These are phyloP conservation scores for Taphrina deformans DNA, from an alignment of 1,139 yeast genomes.

Conservation along the genomic window DNA sequence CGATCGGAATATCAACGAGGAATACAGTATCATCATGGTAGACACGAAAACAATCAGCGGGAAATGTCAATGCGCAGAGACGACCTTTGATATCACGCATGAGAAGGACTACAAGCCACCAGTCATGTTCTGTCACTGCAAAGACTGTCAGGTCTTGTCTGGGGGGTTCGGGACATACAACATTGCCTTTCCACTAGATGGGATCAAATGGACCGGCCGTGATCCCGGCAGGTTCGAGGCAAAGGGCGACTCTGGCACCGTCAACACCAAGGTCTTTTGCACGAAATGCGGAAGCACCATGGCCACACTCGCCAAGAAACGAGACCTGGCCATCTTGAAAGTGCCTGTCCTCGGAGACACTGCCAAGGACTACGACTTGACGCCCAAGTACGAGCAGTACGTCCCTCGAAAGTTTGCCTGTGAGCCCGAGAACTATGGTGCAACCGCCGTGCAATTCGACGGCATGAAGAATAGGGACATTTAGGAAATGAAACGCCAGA, in stretches of 20 bases:
- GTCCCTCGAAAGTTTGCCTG: slow-evolving; percentile 14
- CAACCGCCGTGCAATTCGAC: slow-evolving; percentile 1
- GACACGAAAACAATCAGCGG: not conserved
- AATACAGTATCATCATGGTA: not conserved
- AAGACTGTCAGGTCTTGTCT: not conserved
- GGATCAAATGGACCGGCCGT: slow-evolving; percentile 1
- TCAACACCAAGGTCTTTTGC: slow-evolving; percentile 6
- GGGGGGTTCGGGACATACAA: slow-evolving; percentile 20
- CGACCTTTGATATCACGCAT: slow-evolving; percentile 8
- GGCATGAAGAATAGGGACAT: slow-evolving; percentile 9
- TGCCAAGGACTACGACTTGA: slow-evolving; percentile 6
- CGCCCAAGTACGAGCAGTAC: slow-evolving; percentile 10
- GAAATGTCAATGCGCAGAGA: slow-evolving; percentile 1
- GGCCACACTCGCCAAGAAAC: slow-evolving; percentile 3
- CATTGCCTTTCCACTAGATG: not conserved
- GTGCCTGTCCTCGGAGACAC: not conserved
- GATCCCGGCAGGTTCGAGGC: slow-evolving; percentile 6
- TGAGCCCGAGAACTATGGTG: not conserved
- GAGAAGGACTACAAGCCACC: slow-evolving; percentile 3
- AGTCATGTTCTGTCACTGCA: slow-evolving; percentile 18
- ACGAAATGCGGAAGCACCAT: slow-evolving; percentile 1
- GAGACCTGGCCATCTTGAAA: slow-evolving; percentile 3
- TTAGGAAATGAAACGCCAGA: no score
- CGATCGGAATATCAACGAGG: not conserved
- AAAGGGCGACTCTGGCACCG: slow-evolving; percentile 7